phyloP scores from a whole-genome alignment of 2,329 filamentous ascomycete genomes.

The Fusarium sp. region DNA sequence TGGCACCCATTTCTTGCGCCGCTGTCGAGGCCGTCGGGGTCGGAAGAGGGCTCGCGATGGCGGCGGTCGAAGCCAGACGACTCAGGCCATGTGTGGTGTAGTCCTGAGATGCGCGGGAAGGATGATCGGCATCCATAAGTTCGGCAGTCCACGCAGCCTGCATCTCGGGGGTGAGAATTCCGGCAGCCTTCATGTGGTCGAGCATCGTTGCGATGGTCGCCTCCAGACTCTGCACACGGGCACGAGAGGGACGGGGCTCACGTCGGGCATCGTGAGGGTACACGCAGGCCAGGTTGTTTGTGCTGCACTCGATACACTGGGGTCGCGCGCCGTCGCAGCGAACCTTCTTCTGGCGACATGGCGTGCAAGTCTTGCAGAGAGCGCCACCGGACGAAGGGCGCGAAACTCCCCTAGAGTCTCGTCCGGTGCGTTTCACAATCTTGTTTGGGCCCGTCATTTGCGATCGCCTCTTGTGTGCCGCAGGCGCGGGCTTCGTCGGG shows the following conservation, averaged over 20 bases:
- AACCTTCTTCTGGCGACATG: slow-evolving; percentile 52
- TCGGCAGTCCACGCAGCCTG: slow-evolving; percentile 44
- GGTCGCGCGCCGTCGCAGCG: slow-evolving; percentile 51
- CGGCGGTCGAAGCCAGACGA: slow-evolving; percentile 45
- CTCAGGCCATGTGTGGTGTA: slow-evolving; percentile 45
- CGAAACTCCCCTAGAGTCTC: slow-evolving; percentile 36
- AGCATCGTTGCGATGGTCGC: slow-evolving; percentile 46
- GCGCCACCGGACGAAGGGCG: slow-evolving; percentile 39
- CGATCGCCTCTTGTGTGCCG: slow-evolving; percentile 10
- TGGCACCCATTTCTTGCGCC: slow-evolving; percentile 44
- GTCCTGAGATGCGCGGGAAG: slow-evolving; percentile 37
- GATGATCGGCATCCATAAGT: slow-evolving; percentile 41
- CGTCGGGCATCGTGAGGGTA: slow-evolving; percentile 52
- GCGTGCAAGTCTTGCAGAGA: slow-evolving; percentile 51
- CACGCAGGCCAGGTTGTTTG: slow-evolving; percentile 44
- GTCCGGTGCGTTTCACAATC: slow-evolving; percentile 35
- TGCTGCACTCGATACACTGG: slow-evolving; percentile 48
- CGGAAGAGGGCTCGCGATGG: slow-evolving; percentile 45
- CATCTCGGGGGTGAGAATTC: slow-evolving; percentile 44
- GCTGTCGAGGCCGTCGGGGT: slow-evolving; percentile 42
- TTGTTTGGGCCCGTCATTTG: slow-evolving; percentile 43
- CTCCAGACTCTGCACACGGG: slow-evolving; percentile 48
- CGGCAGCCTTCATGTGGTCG: slow-evolving; percentile 50
- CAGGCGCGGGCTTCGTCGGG: slow-evolving; percentile 8
- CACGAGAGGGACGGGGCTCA: slow-evolving; percentile 48